phyloP scores from a whole-genome alignment of 129 eudicot genomes.

The Heracleum sosnowskyi region DNA sequence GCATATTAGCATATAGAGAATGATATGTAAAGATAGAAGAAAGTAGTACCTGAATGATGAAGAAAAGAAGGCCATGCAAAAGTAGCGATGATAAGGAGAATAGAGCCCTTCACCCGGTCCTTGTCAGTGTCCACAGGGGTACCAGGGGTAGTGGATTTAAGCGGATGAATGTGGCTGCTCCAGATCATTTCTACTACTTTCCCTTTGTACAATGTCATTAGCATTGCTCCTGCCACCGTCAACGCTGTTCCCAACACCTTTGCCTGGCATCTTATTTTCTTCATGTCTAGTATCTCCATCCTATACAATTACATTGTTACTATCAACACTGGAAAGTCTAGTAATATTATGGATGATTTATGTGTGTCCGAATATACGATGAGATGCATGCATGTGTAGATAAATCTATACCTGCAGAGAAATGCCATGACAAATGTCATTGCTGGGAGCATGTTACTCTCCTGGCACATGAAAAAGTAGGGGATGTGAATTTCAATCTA shows the following conservation, averaged over 20 bases:
- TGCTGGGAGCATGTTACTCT: conserved; percentile 99
- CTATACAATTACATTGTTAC: conserved; percentile 22
- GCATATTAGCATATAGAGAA: background rate
- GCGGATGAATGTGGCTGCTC: conserved; percentile 58
- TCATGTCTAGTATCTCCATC: conserved; percentile 79
- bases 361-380: background rate
- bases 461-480: conserved; percentile 95
- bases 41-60: conserved; percentile 75
- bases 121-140: conserved; percentile 37
- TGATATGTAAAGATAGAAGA: background rate
- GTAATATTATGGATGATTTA: background rate
- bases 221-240: conserved; percentile 85
- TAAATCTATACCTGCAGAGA: conserved; percentile 53
- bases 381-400: background rate
- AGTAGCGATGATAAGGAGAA: conserved; percentile 88
- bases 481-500: conserved; percentile 84
- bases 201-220: conserved; percentile 90
- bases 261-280: conserved; percentile 65
- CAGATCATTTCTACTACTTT: conserved; percentile 55
- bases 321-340: background rate
- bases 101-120: conserved; percentile 85
- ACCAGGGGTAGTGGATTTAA: conserved; percentile 17
- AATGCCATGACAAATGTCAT: conserved; percentile 98
- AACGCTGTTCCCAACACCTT: conserved; percentile 68
- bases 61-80: conserved; percentile 96